Conservation (phyloP, 495 filamentous ascomycete species). For the Penicillium herquei region DNA sequence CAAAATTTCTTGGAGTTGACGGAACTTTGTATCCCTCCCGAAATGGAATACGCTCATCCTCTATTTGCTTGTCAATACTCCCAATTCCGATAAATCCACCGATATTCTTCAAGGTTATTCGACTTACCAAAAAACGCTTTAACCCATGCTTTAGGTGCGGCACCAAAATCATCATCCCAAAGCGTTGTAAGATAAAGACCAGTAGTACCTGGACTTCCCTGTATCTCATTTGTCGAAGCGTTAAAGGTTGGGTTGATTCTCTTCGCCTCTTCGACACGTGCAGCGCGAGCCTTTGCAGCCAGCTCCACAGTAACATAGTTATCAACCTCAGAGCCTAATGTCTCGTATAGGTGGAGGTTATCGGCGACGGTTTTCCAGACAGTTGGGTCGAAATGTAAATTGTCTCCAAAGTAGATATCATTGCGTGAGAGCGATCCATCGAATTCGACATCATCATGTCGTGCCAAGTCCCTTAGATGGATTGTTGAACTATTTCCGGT, state of each 20-base stretch:
- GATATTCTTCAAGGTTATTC: not conserved
- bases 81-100: not conserved
- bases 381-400: conserved; percentile 8
- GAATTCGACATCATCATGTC: conserved; percentile 14
- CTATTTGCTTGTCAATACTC: not conserved
- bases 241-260: conserved; percentile 13
- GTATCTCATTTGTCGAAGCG: conserved; percentile 5
- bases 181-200: conserved; percentile 13
- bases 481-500: conserved; percentile 15
- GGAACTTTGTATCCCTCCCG: conserved; percentile 10
- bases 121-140: conserved; percentile 14
- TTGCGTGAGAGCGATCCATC: conserved; percentile 22
- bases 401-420: conserved; percentile 21
- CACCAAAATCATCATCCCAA: conserved; percentile 11
- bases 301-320: conserved; percentile 12
- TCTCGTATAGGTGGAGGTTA: conserved; percentile 15
- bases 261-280: conserved; percentile 10
- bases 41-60: conserved; percentile 20
- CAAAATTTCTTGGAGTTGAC: not conserved
- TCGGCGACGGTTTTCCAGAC: conserved; percentile 13
- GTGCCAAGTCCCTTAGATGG: conserved; percentile 12
- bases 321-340: not conserved
- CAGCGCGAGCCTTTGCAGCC: conserved; percentile 12
- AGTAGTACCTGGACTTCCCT: conserved; percentile 13
- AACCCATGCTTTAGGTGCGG: conserved; percentile 13